These are phyloP conservation scores for Talaromyces sp. DNA, from an alignment of 2,329 filamentous ascomycete genomes.

Conservation along the genomic window DNA sequence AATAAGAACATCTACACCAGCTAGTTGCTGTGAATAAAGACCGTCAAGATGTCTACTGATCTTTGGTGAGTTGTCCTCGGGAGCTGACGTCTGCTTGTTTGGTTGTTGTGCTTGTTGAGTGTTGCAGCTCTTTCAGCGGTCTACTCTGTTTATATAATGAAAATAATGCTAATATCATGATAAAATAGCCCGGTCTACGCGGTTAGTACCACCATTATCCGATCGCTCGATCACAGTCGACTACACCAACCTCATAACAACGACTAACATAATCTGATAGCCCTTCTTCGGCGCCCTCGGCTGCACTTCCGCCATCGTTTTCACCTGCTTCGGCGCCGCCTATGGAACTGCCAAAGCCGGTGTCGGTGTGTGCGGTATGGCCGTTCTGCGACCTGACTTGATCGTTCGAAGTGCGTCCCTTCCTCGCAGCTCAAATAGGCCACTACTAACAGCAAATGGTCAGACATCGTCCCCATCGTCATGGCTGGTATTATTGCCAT, in stretches of 20 bases:
- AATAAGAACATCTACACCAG: background rate
- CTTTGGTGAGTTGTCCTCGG: constrained; percentile 66
- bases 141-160: background rate
- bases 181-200: constrained; percentile 85
- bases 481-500: constrained; percentile 99
- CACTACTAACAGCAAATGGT: constrained; percentile 17
- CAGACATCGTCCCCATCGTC: constrained; percentile 99
- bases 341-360: constrained; percentile 99
- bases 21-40: constrained; percentile 18
- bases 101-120: background rate
- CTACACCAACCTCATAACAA: background rate
- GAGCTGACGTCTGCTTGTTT: background rate
- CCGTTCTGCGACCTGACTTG: constrained; percentile 93
- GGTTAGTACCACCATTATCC: constrained; percentile 64
- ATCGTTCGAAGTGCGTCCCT: constrained; percentile 91
- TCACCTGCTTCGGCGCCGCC: constrained; percentile 93
- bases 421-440: background rate
- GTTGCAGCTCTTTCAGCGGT: background rate
- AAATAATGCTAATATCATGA: constrained; percentile 12
- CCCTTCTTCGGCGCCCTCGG: constrained; percentile 98
- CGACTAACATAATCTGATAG: constrained; percentile 38
- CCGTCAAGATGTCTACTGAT: constrained; percentile 68
- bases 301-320: constrained; percentile 91
- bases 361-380: constrained; percentile 97
- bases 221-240: background rate